Base-by-base conservation (phyloP, 495 filamentous ascomycete genomes). In the Trypethelium eluteriae region DNA sequence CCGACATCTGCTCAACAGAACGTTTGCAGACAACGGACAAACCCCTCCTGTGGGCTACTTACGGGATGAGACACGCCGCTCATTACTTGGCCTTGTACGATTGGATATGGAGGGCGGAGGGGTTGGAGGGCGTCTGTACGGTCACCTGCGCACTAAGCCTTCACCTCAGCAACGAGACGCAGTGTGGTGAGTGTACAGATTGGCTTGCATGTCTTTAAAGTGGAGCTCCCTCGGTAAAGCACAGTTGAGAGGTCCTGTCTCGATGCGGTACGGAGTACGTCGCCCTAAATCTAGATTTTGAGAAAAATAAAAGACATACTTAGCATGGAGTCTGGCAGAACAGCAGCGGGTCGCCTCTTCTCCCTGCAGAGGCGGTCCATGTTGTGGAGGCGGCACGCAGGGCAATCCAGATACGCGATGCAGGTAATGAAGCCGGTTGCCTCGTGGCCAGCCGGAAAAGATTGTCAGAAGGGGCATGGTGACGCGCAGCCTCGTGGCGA, bases 401-500 rank as follows among this genome's bases (percentile, higher is more conserved):
- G 25, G 25, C 25, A 25, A 25, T 25, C 25, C 25, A 25, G 25
- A 25, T 25, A 25, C 25, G 25, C 25, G 25, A 25, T 25, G 25
- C 25, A 25, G 25, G 25, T 25, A 1, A 25, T 25, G 25, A 25
- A 25, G 25, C 25, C 41, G 41, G 41, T 44, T 44, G 41, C 41
- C 41, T 44, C 41, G 41, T 44, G 41, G 41, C 7, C 41, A 14
- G 5, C 49, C 49, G 49, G 49, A 53, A 18, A n/a, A 53, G 34
- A 35, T 35, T 4, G 6, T 44, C 25, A 3, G 32, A 59, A 36
- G 53, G 25, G 32, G 14, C 4, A 35, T 9, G 53, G 53, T 2
- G 32, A 36, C 32, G 53, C 53, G 6, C 25, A 59, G 53, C 53
- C 53, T 59, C 53, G 53, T 59, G 53, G 53, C 53, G 36, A 59